Evolutionary conservation across 768 basidiomycete genomes (phyloP).

Genomic region (Pleurotus ostreatus): DNA sequence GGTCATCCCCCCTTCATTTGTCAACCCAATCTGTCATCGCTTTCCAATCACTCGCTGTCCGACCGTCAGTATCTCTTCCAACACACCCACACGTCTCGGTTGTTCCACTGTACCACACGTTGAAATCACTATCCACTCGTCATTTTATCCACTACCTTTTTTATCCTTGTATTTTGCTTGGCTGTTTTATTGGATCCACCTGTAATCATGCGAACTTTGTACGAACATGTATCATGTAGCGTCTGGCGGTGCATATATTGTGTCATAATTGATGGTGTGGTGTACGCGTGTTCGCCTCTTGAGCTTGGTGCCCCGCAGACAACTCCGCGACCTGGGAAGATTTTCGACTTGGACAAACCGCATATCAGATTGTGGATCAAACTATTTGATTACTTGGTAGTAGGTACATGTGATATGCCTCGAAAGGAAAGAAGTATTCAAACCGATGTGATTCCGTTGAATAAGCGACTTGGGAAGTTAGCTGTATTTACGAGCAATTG

Average conservation of each 20-base stretch:
- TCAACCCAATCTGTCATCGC: not conserved
- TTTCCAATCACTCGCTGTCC: not conserved
- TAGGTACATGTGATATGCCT: not conserved
- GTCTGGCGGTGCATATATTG: not conserved
- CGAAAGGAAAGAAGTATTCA: conserved; percentile 9
- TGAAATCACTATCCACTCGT: not conserved
- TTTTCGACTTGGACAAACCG: not conserved
- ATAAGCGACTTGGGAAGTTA: no score
- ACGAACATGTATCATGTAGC: not conserved
- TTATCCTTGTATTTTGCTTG: not conserved
- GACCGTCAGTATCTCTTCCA: not conserved
- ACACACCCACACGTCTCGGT: no score
- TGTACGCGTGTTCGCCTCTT: not conserved
- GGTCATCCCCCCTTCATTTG: not conserved
- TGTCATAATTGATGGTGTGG: not conserved
- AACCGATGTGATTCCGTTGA: not conserved
- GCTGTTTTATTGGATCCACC: not conserved
- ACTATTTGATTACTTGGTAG: not conserved
- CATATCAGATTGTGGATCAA: not conserved
- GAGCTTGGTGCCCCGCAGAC: not conserved
- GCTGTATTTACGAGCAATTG: no score
- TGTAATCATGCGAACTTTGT: conserved; percentile 7
- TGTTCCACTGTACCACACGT: not conserved
- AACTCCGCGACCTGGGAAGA: not conserved
- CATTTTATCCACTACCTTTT: not conserved